Conservation (phyloP, 2,329 filamentous ascomycete species). For the Trichophyton simii region DNA sequence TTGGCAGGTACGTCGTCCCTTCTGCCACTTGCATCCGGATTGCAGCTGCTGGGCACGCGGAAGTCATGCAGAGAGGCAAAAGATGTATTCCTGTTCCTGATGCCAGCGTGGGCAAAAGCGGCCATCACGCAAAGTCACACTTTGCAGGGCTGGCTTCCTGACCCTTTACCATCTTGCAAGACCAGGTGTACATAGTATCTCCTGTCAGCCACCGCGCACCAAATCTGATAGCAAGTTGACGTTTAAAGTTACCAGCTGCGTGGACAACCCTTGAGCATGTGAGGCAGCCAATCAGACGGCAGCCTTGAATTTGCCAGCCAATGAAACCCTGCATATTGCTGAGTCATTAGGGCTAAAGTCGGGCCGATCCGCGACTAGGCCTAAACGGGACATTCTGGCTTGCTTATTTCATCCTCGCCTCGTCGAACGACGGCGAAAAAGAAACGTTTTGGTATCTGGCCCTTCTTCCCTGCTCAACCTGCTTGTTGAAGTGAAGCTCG, state of each 20-base stretch:
- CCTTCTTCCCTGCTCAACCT: not conserved
- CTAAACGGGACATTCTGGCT: not conserved
- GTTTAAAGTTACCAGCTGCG: conserved; percentile 2
- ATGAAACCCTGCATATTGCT: not conserved
- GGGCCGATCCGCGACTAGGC: conserved; percentile 1
- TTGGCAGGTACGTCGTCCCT: not conserved
- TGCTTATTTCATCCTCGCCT: conserved; percentile 1
- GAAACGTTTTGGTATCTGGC: not conserved
- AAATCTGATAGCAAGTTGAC: not conserved
- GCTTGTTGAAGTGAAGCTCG: not conserved
- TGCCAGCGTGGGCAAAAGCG: not conserved
- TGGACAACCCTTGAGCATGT: not conserved
- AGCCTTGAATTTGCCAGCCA: not conserved
- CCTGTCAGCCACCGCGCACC: not conserved
- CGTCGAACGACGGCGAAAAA: not conserved
- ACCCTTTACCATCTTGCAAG: no score
- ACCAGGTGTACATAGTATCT: no score
- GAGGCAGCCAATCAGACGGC: not conserved
- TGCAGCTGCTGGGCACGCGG: not conserved
- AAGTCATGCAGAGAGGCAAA: not conserved
- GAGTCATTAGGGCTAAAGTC: not conserved
- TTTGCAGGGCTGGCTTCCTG: not conserved
- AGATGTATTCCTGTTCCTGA: not conserved
- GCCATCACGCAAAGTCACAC: not conserved
- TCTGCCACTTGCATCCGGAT: not conserved